These are phyloP conservation scores for Lichtheimia ramosa DNA, from an alignment of 371 early-diverging fungal genomes.

Conservation along the genomic window DNA sequence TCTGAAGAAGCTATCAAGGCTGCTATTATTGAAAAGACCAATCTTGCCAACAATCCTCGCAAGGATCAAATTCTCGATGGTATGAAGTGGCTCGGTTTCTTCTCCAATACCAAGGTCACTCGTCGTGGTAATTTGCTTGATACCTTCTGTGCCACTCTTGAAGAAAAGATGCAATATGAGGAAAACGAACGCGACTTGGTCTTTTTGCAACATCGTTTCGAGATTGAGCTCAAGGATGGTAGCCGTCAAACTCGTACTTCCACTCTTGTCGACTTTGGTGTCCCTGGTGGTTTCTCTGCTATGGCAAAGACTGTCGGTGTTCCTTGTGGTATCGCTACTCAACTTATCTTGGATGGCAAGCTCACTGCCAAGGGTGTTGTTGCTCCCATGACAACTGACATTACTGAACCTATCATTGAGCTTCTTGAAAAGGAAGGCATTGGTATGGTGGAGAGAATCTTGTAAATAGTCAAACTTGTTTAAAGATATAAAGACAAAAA, in stretches of 20 bases:
- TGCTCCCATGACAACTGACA: slow-evolving; percentile 89
- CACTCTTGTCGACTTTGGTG: slow-evolving; percentile 91
- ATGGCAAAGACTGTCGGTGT: slow-evolving; percentile 99
- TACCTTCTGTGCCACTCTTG: slow-evolving; percentile 93
- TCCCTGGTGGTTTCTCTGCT: slow-evolving; percentile 85
- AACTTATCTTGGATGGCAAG: slow-evolving; percentile 87
- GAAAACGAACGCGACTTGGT: slow-evolving; percentile 96
- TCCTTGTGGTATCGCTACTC: slow-evolving; percentile 95
- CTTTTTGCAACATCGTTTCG: slow-evolving; percentile 95
- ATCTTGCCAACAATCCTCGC: slow-evolving; percentile 50
- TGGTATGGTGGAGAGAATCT: slow-evolving; percentile 79
- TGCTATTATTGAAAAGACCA: slow-evolving; percentile 47
- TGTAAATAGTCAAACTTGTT: slow-evolving; percentile 45
- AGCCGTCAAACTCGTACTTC: slow-evolving; percentile 82
- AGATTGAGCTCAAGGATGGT: slow-evolving; percentile 83
- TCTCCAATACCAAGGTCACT: slow-evolving; percentile 61
- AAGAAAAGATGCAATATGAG: slow-evolving; percentile 90
- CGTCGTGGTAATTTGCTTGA: slow-evolving; percentile 88
- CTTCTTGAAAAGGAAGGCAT: slow-evolving; percentile 88
- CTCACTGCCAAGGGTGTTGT: slow-evolving; percentile 80
- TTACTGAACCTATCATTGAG: slow-evolving; percentile 89
- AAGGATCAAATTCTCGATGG: slow-evolving; percentile 67
- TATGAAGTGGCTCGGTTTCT: slow-evolving; percentile 85
- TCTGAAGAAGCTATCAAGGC: slow-evolving; percentile 34
- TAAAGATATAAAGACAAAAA: not conserved